phyloP scores from a whole-genome alignment of 140 eudicot species.

The Senecio squalidus region DNA sequence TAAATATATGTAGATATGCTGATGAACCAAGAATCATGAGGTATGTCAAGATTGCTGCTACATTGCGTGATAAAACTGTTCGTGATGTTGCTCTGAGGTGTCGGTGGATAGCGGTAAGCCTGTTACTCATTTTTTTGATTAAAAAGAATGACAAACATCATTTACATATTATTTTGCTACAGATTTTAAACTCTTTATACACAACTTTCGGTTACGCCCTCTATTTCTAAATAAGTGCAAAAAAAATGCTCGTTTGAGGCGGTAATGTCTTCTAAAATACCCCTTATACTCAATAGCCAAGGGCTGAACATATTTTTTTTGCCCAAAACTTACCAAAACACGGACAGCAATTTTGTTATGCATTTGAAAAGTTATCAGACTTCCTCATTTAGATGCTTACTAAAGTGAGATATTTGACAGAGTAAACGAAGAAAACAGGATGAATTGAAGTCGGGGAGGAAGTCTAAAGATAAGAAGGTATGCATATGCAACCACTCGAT shows the following conservation, averaged over 20 bases:
- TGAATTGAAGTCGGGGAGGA: conserved; percentile 50
- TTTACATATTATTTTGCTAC: neutral
- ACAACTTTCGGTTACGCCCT: neutral
- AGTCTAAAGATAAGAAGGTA: conserved; percentile 73
- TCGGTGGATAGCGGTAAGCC: conserved; percentile 84
- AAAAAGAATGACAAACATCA: neutral
- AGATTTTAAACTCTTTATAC: neutral
- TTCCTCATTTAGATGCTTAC: conserved; percentile 26
- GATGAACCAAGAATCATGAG: conserved; percentile 68
- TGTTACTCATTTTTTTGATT: neutral
- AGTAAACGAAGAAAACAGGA: conserved; percentile 81
- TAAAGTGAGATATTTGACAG: conserved; percentile 38
- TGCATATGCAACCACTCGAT: neutral
- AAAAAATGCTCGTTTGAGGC: no score
- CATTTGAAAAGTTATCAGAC: neutral
- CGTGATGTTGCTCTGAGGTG: conserved; percentile 95
- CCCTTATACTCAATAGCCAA: neutral
- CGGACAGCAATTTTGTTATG: neutral
- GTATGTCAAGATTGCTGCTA: conserved; percentile 79
- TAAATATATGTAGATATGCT: conserved; percentile 44
- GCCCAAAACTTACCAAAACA: neutral
- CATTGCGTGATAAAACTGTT: conserved; percentile 83
- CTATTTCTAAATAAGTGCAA: neutral
- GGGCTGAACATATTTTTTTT: neutral
- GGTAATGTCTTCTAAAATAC: no score